A percentile compares a stretch with the other conserved stretches of the same genome.
These are phyloP conservation scores for Eragrostis tef DNA, from an alignment of 202 grass and related monocot genomes.

Conservation along the genomic window DNA sequence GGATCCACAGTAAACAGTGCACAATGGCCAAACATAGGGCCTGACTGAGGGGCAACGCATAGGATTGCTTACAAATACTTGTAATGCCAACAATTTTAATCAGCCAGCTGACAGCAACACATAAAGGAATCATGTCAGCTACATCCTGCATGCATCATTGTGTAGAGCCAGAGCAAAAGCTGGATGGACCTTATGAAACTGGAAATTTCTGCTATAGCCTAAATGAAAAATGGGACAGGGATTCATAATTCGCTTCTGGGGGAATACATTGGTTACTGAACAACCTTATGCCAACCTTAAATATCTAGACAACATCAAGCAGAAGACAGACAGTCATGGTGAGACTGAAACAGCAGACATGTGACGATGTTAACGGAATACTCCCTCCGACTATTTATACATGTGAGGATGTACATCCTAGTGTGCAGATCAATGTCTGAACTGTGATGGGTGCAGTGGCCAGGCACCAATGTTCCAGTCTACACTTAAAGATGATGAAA, in stretches of 20 bases:
- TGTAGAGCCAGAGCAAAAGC: too few species aligned
- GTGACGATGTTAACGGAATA: too few species aligned
- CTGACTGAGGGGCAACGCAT: too few species aligned
- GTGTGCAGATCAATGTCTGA: neutral
- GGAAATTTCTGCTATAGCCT: neutral
- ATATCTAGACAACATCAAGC: neutral
- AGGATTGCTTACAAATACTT: neutral
- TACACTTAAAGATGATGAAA: neutral
- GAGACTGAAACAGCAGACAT: too few species aligned
- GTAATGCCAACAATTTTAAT: neutral
- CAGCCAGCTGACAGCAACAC: neutral
- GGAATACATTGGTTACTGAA: neutral
- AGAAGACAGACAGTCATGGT: neutral
- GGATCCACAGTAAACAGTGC: too few species aligned
- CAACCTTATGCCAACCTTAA: neutral
- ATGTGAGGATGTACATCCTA: too few species aligned
- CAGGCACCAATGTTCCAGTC: neutral
- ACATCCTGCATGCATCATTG: too few species aligned
- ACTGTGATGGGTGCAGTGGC: neutral
- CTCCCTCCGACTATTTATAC: too few species aligned
- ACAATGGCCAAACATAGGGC: too few species aligned
- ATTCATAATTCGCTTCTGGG: neutral
- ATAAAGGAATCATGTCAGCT: neutral
- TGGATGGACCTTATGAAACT: too few species aligned
- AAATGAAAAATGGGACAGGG: neutral